phyloP scores from a whole-genome alignment of 2,329 filamentous ascomycete species.

The Fusarium longipes region DNA sequence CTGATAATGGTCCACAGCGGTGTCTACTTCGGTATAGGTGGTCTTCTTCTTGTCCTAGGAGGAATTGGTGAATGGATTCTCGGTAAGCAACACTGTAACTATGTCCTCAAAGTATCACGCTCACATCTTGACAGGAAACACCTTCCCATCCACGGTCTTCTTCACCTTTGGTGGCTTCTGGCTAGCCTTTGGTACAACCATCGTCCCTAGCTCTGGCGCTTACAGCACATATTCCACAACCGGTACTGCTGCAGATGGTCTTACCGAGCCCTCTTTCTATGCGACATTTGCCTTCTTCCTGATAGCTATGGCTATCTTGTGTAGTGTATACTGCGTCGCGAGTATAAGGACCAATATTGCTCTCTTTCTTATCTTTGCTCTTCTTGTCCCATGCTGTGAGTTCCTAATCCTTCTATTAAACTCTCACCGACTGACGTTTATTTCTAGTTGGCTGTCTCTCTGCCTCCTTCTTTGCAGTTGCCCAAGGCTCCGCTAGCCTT shows the following conservation, averaged over 20 bases:
- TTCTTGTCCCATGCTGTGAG: slow-evolving; percentile 57
- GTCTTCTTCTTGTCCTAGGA: slow-evolving; percentile 58
- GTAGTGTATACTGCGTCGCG: slow-evolving; percentile 70
- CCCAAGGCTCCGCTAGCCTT: slow-evolving; percentile 24
- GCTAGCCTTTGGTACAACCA: slow-evolving; percentile 61
- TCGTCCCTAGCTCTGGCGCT: slow-evolving; percentile 61
- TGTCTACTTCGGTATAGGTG: slow-evolving; percentile 58
- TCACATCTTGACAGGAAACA: slow-evolving; percentile 54
- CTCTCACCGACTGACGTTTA: not conserved
- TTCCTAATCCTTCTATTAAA: rapidly evolving
- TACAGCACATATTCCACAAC: slow-evolving; percentile 53
- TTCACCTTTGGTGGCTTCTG: slow-evolving; percentile 61
- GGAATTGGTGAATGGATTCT: slow-evolving; percentile 63
- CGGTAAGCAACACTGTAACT: slow-evolving; percentile 38
- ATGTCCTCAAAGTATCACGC: rapidly evolving
- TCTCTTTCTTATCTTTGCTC: slow-evolving; percentile 69
- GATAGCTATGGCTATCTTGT: slow-evolving; percentile 70
- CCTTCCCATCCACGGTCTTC: slow-evolving; percentile 66
- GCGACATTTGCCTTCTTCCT: slow-evolving; percentile 68
- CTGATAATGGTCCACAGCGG: slow-evolving; percentile 38
- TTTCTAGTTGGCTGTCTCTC: slow-evolving; percentile 45
- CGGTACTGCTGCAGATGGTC: slow-evolving; percentile 50
- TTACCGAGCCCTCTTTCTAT: slow-evolving; percentile 58
- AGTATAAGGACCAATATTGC: slow-evolving; percentile 73
- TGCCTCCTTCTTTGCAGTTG: slow-evolving; percentile 47